A percentile compares a stretch with the other conserved stretches of the same genome.
Conservation (phyloP, 805 yeast genomes). For the Ogataea siamensis region DNA sequence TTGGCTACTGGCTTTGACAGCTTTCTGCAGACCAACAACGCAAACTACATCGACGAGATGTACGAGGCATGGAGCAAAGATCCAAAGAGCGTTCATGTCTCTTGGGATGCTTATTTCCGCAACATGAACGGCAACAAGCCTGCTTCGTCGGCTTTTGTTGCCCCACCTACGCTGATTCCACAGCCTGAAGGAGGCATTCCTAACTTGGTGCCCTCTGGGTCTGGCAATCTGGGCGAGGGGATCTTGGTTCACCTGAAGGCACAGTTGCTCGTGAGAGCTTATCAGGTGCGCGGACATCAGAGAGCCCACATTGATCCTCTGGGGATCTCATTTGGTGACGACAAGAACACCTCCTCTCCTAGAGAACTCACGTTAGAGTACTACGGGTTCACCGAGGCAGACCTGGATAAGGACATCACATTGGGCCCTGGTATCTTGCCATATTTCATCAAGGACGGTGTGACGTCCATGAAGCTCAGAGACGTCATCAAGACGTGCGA, state of each 20-base stretch:
- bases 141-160: conserved; percentile 72
- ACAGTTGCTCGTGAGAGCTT: conserved; percentile 95
- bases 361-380: conserved; percentile 87
- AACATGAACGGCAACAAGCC: conserved; percentile 72
- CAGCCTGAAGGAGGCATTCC: conserved; percentile 76
- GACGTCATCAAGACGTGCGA: conserved; percentile 82
- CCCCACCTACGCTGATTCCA: conserved; percentile 91
- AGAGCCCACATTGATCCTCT: conserved; percentile 96
- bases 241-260: conserved; percentile 89
- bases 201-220: conserved; percentile 51
- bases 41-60: conserved; percentile 96
- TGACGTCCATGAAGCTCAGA: conserved; percentile 62
- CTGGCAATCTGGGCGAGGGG: conserved; percentile 57
- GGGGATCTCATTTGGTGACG: conserved; percentile 81
- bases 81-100: conserved; percentile 86
- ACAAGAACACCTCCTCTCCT: conserved; percentile 52
- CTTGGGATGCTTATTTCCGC: conserved; percentile 97
- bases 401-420: conserved; percentile 76
- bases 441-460: conserved; percentile 69
- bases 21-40: conserved; percentile 80
- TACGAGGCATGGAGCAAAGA: conserved; percentile 91
- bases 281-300: conserved; percentile 97
- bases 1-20: conserved; percentile 55
- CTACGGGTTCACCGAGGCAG: conserved; percentile 87
- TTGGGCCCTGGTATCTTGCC: conserved; percentile 98